A percentile compares a stretch with the other conserved stretches of the same genome.
Conservation (phyloP, 129 eudicot species). For the Arctium lappa region DNA sequence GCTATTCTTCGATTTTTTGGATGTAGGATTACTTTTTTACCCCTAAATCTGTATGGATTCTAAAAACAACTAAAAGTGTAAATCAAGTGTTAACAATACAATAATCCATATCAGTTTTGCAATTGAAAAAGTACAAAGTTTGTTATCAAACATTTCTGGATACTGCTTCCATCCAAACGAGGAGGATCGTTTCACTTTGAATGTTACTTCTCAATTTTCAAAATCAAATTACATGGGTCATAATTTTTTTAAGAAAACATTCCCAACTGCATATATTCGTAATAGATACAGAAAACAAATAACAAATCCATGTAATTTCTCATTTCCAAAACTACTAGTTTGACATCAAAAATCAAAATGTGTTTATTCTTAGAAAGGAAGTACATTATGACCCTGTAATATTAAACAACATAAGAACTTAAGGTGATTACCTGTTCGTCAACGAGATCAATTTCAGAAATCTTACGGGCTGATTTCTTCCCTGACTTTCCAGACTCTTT, state of each 20-base stretch:
- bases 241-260: neutral
- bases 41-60: neutral
- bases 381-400: neutral
- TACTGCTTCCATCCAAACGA: neutral
- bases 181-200: neutral
- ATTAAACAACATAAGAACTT: neutral
- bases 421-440: constrained; percentile 53
- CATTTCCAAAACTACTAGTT: neutral
- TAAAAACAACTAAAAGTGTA: neutral
- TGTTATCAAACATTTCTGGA: neutral
- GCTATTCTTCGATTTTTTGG: neutral
- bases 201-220: neutral
- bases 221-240: neutral
- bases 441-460: constrained; percentile 71
- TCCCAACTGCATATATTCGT: neutral
- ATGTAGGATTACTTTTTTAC: neutral
- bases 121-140: neutral
- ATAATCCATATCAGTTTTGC: neutral
- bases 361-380: neutral
- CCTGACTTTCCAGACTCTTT: constrained; percentile 69
- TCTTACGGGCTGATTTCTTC: constrained; percentile 70
- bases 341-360: neutral
- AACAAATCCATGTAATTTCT: neutral
- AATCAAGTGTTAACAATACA: neutral
- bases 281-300: neutral